A percentile compares a stretch with the other conserved stretches of the same genome.
Conservation (phyloP, 2,329 filamentous ascomycete genomes). For the Tothia fuscella region DNA sequence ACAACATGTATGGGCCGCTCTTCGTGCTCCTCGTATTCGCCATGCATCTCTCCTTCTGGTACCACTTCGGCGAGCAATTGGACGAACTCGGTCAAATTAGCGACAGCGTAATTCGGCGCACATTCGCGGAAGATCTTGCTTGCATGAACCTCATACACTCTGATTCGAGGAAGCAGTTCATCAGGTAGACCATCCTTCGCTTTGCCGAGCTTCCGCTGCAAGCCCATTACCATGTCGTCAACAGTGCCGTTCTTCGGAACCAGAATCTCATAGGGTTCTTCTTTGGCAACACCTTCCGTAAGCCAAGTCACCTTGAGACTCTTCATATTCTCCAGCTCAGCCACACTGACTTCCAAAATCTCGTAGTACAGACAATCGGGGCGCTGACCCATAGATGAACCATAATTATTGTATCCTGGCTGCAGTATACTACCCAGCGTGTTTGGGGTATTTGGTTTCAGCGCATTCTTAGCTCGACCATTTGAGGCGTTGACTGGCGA, state of each 20-base stretch:
- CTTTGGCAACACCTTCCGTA: conserved; percentile 82
- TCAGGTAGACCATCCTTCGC: conserved; percentile 40
- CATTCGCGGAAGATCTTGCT: conserved; percentile 79
- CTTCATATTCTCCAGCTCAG: conserved; percentile 89
- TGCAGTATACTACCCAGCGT: conserved; percentile 71
- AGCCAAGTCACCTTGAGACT: conserved; percentile 72
- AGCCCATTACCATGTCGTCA: conserved; percentile 60
- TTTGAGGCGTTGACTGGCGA: conserved; percentile 70
- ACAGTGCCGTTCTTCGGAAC: conserved; percentile 78
- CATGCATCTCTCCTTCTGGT: conserved; percentile 49
- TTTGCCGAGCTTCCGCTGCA: conserved; percentile 72
- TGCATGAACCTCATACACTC: conserved; percentile 71
- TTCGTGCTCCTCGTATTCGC: conserved; percentile 46
- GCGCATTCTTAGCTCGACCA: conserved; percentile 62
- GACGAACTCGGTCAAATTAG: conserved; percentile 76
- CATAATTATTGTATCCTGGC: conserved; percentile 58
- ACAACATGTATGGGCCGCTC: conserved; percentile 66
- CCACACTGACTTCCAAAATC: conserved; percentile 83
- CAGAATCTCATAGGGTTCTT: conserved; percentile 73
- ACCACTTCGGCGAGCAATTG: conserved; percentile 70
- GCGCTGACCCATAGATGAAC: conserved; percentile 54
- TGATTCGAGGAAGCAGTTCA: conserved; percentile 60
- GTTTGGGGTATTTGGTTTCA: conserved; percentile 60
- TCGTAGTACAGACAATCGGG: conserved; percentile 81
- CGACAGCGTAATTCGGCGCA: conserved; percentile 55